Evolutionary conservation across 73 alveolate genomes (phyloP).

Genomic region (Paramecium sonneborni): DNA sequence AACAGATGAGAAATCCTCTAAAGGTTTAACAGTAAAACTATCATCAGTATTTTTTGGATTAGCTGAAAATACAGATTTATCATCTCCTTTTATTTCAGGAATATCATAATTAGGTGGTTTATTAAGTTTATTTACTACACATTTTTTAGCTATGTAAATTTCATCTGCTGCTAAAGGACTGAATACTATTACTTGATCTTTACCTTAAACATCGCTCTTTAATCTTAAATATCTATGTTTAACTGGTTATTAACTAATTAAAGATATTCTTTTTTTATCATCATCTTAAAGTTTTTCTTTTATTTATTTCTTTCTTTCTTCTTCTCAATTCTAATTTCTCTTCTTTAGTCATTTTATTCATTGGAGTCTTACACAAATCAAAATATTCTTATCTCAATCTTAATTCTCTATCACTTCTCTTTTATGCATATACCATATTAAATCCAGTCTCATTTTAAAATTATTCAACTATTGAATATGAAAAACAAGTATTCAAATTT

Average conservation of each 20-base stretch:
- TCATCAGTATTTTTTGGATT: constrained; percentile 43
- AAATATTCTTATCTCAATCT: constrained; percentile 78
- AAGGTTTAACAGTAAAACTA: constrained; percentile 49
- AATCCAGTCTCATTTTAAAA: constrained; percentile 73
- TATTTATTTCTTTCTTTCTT: constrained; percentile 64
- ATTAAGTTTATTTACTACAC: constrained; percentile 72
- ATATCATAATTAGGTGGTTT: constrained; percentile 71
- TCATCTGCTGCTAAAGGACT: constrained; percentile 82
- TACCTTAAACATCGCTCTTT: constrained; percentile 74
- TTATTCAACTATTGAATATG: constrained; percentile 80
- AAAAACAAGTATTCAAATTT: constrained; percentile 80
- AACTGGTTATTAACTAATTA: constrained; percentile 70
- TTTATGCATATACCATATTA: constrained; percentile 63
- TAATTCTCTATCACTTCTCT: constrained; percentile 60
- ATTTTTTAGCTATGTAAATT: constrained; percentile 75
- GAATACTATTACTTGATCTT: constrained; percentile 71
- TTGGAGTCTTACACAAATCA: constrained; percentile 69
- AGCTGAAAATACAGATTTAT: constrained; percentile 52
- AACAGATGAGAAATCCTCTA: constrained; percentile 63
- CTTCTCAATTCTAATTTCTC: constrained; percentile 66
- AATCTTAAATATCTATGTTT: constrained; percentile 71
- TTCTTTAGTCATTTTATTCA: constrained; percentile 66
- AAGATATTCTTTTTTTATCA: constrained; percentile 68
- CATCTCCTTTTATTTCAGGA: constrained; percentile 65
- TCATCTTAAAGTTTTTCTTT: constrained; percentile 69